Evolutionary conservation across 73 alveolate species (phyloP).

Genomic region (Uronychia setigera): DNA sequence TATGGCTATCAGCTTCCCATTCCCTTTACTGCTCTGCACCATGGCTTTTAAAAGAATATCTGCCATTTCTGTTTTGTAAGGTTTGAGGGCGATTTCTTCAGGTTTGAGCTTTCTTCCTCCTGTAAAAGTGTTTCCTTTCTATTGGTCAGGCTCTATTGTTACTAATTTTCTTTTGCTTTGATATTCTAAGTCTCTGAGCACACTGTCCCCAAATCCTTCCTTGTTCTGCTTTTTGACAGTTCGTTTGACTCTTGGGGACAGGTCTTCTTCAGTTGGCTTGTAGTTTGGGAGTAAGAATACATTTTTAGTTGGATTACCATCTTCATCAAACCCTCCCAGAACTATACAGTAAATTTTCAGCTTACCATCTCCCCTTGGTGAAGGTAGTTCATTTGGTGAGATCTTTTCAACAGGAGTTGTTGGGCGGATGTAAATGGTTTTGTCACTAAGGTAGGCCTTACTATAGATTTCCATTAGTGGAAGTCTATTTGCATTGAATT

Average conservation of each 20-base stretch:
- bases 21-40: not conserved
- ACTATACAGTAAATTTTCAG: not conserved
- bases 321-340: not conserved
- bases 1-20: not conserved
- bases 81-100: not conserved
- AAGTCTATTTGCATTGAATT: too few relatives aligned
- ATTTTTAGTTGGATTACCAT: not conserved
- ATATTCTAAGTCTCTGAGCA: not conserved
- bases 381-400: not conserved
- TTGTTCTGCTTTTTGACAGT: not conserved
- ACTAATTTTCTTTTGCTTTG: not conserved
- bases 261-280: not conserved
- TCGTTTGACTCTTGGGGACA: not conserved
- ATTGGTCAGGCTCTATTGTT: not conserved
- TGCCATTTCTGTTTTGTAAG: not conserved
- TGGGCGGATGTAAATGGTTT: not conserved
- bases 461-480: not conserved
- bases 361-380: not conserved
- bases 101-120: not conserved
- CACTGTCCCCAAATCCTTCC: not conserved
- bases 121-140: not conserved
- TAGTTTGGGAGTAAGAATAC: not conserved
- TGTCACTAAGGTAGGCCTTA: not conserved
- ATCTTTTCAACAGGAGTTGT: not conserved
- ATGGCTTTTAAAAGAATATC: not conserved